Evolutionary conservation across 1,139 yeast species (phyloP), one percentile per base, ranked within the genome.

Genomic region (Trichomonascaceae sp.): DNA sequence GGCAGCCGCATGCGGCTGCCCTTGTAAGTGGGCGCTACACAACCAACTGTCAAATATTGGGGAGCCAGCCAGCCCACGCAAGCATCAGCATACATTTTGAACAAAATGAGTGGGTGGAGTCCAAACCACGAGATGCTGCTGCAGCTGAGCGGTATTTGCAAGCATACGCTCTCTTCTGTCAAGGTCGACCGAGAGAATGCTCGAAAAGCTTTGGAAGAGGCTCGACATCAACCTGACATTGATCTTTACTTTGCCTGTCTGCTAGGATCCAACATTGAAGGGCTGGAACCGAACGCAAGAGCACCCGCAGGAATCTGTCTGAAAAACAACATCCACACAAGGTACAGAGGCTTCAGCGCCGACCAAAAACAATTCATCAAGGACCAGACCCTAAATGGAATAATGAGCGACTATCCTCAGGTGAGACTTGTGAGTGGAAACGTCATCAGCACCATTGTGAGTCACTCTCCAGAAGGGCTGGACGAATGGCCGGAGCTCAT

Each of bases 371-470:
- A 59, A 15, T 79, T 76, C 49, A 60, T 85, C 20, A 65, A 80
- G 45, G 60, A 65, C n/a, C 64, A 74, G 44, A 65, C 85, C 17
- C 58, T 82, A 26, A 65, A 67, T 36, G 98, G 96, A 1, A 64
- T 89, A 34, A 54, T 70, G 32, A 80, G 73, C 37, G 48, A 60
- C 1, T 74, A 73, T 41, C 54, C 62, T 14, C 60, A 81, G 48
- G 81, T 87, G 17, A 69, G 94, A 42, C 84, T 81, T 50, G 82
- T 87, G 41, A 76, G 95, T 11, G 95, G 97, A 30, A 87, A 77
- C 50, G 93, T 85, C 35, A 76, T 89, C 34, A 81, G 97, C 2
- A 69, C 94, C 0, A 59, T 89, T 28, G 79, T 87, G 46, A 66
- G 79, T 5, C 64, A 72, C n/a, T 71, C 74, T 32, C 11, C 23